These are phyloP conservation scores for Fusarium nygamai DNA, from an alignment of 2,329 filamentous ascomycete genomes.

Conservation along the genomic window DNA sequence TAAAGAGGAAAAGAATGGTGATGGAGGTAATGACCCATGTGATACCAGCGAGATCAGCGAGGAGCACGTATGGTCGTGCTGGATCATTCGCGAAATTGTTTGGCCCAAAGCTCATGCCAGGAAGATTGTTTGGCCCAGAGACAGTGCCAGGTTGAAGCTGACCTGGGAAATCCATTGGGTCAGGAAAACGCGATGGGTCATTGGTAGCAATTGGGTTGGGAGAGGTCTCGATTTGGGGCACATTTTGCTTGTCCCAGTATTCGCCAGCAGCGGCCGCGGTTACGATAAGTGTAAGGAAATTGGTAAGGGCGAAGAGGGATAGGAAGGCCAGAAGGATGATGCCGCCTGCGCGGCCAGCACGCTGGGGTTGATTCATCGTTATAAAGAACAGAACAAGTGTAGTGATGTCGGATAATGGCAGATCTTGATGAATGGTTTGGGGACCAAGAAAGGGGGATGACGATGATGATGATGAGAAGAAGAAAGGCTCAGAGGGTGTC, in stretches of 20 bases:
- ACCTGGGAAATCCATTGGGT: too few relatives aligned
- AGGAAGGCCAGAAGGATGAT: slow-evolving; percentile 26
- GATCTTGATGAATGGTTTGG: background rate
- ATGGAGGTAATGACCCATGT: slow-evolving; percentile 12
- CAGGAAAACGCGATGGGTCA: too few relatives aligned
- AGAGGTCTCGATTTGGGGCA: too few relatives aligned
- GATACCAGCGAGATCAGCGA: slow-evolving; percentile 26
- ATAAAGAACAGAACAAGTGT: background rate
- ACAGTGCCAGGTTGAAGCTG: background rate
- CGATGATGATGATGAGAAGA: slow-evolving; percentile 2
- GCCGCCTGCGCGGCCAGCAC: slow-evolving; percentile 5
- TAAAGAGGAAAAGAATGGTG: slow-evolving; percentile 22
- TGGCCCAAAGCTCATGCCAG: background rate
- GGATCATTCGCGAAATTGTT: background rate
- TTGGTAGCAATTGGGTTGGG: too few relatives aligned
- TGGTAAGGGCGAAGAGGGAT: slow-evolving; percentile 32
- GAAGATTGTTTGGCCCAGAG: too few relatives aligned
- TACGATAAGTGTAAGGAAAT: slow-evolving; percentile 36
- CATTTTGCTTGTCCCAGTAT: background rate
- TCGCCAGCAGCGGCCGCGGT: slow-evolving; percentile 14
- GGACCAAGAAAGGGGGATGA: slow-evolving; percentile 4
- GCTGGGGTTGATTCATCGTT: slow-evolving; percentile 7
- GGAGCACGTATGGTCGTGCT: slow-evolving; percentile 31
- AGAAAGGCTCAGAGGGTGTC: background rate
- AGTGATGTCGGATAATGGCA: background rate